Conservation (phyloP, 2,329 filamentous ascomycete species). For the Microdochium trichocladiopsis region DNA sequence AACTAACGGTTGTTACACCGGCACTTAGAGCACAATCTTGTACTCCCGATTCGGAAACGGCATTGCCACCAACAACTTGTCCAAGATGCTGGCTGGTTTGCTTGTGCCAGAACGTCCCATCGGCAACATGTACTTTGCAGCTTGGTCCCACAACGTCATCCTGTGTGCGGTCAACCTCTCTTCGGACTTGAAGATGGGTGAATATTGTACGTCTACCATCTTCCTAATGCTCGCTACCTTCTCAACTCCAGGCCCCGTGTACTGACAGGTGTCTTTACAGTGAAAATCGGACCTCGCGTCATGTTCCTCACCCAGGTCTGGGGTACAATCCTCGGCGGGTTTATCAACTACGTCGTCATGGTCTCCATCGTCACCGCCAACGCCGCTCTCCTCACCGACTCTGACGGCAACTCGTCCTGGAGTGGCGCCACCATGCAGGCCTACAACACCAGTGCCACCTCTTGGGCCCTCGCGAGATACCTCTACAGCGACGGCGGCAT, state of each 20-base stretch:
- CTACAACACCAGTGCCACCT: slow-evolving; percentile 37
- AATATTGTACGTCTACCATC: slow-evolving; percentile 37
- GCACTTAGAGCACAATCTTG: slow-evolving; percentile 45
- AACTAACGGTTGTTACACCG: too few relatives aligned
- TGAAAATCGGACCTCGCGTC: slow-evolving; percentile 45
- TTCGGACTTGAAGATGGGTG: slow-evolving; percentile 49
- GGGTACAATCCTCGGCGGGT: slow-evolving; percentile 45
- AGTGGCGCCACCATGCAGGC: slow-evolving; percentile 43
- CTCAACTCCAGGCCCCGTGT: not conserved
- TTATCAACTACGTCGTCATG: slow-evolving; percentile 50
- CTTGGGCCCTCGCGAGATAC: slow-evolving; percentile 45
- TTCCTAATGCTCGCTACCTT: not conserved
- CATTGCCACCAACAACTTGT: slow-evolving; percentile 51
- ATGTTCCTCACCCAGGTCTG: slow-evolving; percentile 52
- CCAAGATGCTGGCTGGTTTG: slow-evolving; percentile 48
- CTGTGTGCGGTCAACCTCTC: slow-evolving; percentile 39
- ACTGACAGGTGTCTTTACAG: slow-evolving; percentile 18
- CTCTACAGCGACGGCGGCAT: slow-evolving; percentile 37
- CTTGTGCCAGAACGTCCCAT: slow-evolving; percentile 41
- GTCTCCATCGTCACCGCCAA: slow-evolving; percentile 42
- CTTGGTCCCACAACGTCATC: slow-evolving; percentile 53
- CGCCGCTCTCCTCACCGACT: slow-evolving; percentile 34
- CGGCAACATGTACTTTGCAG: slow-evolving; percentile 52
- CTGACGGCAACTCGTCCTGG: slow-evolving; percentile 42
- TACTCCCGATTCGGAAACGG: slow-evolving; percentile 48